Conservation (phyloP, 1,284 basidiomycete genomes). For the Puccinia coronata region DNA sequence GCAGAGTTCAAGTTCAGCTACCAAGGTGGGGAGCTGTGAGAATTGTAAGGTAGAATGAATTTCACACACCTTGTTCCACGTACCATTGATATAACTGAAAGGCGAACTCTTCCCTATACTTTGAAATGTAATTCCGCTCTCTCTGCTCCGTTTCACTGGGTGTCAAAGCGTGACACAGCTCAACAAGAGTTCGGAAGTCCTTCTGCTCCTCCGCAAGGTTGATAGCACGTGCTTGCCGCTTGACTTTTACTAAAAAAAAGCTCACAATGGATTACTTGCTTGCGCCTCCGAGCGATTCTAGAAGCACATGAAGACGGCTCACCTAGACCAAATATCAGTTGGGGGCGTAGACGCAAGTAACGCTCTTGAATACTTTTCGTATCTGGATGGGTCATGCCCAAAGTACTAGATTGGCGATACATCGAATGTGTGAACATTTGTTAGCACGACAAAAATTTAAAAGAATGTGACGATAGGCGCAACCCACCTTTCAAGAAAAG, state of each 20-base stretch:
- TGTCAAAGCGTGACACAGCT: conserved; percentile 55
- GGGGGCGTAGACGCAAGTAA: conserved; percentile 71
- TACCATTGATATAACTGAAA: conserved; percentile 78
- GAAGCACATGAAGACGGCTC: conserved; percentile 41
- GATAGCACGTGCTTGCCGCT: conserved; percentile 58
- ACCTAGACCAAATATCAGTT: conserved; percentile 75
- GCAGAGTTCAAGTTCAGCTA: neutral
- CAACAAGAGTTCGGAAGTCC: conserved; percentile 60
- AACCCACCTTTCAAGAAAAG: conserved; percentile 56
- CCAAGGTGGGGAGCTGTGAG: neutral
- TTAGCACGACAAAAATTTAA: neutral
- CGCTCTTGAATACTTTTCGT: conserved; percentile 66
- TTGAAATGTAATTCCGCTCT: conserved; percentile 71
- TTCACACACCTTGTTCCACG: conserved; percentile 61
- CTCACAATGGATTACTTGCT: neutral
- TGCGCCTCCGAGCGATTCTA: neutral
- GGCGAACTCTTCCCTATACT: conserved; percentile 80
- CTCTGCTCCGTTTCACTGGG: conserved; percentile 51
- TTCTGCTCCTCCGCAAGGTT: conserved; percentile 60
- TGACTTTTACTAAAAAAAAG: conserved; percentile 55
- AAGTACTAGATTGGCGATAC: conserved; percentile 21
- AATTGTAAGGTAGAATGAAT: neutral
- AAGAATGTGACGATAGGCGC: neutral
- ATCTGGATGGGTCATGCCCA: conserved; percentile 58
- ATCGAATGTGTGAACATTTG: neutral